Evolutionary conservation across 2,329 filamentous ascomycete genomes (phyloP), one percentile per base, ranked within the genome.

Genomic region (Colletotrichum neosansevieriae): DNA sequence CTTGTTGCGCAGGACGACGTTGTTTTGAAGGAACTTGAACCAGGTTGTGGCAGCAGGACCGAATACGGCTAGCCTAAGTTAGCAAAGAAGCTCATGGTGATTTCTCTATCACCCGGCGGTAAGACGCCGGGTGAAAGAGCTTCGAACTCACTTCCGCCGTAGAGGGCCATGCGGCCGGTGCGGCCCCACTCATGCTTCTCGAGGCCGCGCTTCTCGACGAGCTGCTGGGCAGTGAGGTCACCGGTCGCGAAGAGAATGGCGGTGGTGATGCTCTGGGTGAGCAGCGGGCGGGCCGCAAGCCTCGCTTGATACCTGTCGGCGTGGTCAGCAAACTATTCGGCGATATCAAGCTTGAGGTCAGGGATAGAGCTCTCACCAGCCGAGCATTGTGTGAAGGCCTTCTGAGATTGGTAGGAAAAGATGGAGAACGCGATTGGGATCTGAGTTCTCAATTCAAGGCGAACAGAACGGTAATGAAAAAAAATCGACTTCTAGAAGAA

Each of bases 241-340:
- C 96, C 96, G 13, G 94, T 93, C 67, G 92, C 94, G 79, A 98
- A 99, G 71, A 99, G 90, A 68, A 98, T 87, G 56, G 93, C 92
- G 44, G 95, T 98, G 64, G 94, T 97, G 74, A 97, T 83, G 78
- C 91, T 93, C 84, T 97, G 94, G 11, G 95, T 98, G 76, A 98
- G 88, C 74, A 98, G 84, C 69, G 95, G 95, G 76, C 92, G 89
- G 75, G 89, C 88, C 74, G 92, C 91, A 78, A 98, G 86, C 80
- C 89, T 92, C 76, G 89, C 85, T 82, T 97, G 94, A 84, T 98
- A 98, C 94, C 94, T 44, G 53, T 58, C 49, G 11, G 2, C 6
- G 21, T n/a, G 1, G 29, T 69, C 17, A 66, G 66, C 50, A 13
- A 38, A 3, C 21, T 10, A n/a, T 53, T 56, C 11, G 24, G 17